Evolutionary conservation across 768 basidiomycete genomes (phyloP).

Genomic region (Agaricus bisporus): DNA sequence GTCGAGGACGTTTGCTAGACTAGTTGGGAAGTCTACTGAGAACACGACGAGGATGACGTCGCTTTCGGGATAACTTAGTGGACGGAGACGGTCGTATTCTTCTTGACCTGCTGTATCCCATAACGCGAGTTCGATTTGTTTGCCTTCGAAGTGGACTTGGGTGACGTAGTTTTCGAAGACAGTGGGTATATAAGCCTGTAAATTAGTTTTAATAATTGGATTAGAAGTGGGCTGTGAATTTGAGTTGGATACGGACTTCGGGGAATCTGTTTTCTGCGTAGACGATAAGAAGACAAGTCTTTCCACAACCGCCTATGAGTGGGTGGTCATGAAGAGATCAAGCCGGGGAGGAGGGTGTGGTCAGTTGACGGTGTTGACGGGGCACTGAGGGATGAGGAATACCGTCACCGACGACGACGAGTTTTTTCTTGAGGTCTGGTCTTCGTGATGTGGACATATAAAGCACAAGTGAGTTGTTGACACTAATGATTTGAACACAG

Average conservation of each 20-base stretch:
- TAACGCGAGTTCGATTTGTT: slow-evolving; percentile 90
- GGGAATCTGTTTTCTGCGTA: slow-evolving; percentile 96
- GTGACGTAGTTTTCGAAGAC: slow-evolving; percentile 95
- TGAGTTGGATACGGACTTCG: slow-evolving; percentile 50
- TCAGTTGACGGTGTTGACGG: slow-evolving; percentile 18
- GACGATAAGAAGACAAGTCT: slow-evolving; percentile 94
- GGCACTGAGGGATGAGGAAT: not conserved
- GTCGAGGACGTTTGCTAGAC: slow-evolving; percentile 85
- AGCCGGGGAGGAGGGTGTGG: not conserved
- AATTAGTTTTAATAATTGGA: not conserved
- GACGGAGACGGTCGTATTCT: slow-evolving; percentile 88
- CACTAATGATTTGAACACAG: no score
- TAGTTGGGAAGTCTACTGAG: slow-evolving; percentile 88
- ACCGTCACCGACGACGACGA: slow-evolving; percentile 89
- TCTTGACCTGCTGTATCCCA: slow-evolving; percentile 99
- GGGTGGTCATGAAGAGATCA: not conserved
- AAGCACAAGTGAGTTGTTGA: no score
- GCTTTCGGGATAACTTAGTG: slow-evolving; percentile 83
- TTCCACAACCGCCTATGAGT: slow-evolving; percentile 70
- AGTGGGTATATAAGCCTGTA: slow-evolving; percentile 87
- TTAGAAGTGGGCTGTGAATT: not conserved
- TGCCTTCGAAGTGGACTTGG: slow-evolving; percentile 79
- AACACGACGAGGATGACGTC: slow-evolving; percentile 93
- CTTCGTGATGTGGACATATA: slow-evolving; percentile 25
- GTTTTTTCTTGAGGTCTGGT: slow-evolving; percentile 81